phyloP scores from a whole-genome alignment of 1,284 basidiomycete species.

The Bjerkandera adusta region DNA sequence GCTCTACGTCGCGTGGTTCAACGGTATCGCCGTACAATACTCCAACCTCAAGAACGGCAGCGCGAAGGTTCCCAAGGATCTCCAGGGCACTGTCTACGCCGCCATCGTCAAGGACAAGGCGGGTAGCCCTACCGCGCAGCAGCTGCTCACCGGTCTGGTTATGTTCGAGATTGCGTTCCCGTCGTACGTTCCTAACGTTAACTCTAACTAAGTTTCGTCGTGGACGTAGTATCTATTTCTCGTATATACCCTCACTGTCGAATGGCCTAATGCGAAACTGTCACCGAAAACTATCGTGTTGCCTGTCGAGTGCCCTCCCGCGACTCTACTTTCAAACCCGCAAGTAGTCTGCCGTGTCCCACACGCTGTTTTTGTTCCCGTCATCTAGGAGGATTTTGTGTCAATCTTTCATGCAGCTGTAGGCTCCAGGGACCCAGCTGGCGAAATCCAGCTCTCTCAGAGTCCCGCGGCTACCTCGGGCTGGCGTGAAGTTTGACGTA shows the following conservation, averaged over 20 bases:
- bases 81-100: slow-evolving; percentile 33
- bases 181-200: slow-evolving; percentile 14
- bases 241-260: too few relatives aligned
- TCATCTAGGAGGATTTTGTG: too few relatives aligned
- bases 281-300: too few relatives aligned
- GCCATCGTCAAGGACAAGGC: slow-evolving; percentile 26
- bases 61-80: slow-evolving; percentile 28
- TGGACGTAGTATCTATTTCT: too few relatives aligned
- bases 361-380: too few relatives aligned
- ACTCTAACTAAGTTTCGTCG: too few relatives aligned
- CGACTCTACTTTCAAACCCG: not conserved
- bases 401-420: too few relatives aligned
- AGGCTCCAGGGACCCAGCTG: too few relatives aligned
- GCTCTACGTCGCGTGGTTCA: slow-evolving; percentile 39
- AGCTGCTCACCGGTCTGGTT: slow-evolving; percentile 30
- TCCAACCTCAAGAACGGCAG: slow-evolving; percentile 32
- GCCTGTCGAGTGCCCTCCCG: not conserved
- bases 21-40: slow-evolving; percentile 33
- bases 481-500: too few relatives aligned
- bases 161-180: slow-evolving; percentile 27
- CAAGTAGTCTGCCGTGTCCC: not conserved
- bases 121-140: slow-evolving; percentile 24
- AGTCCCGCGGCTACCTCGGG: too few relatives aligned
- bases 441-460: too few relatives aligned
- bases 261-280: too few relatives aligned